Evolutionary conservation across 441 rosid species (phyloP).

Genomic region (Hura crepitans): DNA sequence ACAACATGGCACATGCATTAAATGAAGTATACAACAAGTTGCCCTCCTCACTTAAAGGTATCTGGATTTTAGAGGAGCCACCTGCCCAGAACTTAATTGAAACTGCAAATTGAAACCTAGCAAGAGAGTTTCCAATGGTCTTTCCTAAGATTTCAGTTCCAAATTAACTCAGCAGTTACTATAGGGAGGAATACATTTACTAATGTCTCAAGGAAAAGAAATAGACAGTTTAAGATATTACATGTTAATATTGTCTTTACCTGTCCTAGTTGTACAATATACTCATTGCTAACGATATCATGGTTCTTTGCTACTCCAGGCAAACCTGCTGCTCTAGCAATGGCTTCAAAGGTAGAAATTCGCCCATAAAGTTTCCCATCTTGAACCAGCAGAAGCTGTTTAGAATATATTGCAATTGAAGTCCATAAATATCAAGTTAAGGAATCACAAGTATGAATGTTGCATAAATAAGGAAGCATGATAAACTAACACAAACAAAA

Average conservation of each 20-base stretch:
- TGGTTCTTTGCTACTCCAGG: conserved; percentile 63
- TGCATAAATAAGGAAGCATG: background rate
- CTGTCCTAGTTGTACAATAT: conserved; percentile 67
- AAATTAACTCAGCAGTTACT: background rate
- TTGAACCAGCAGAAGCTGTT: conserved; percentile 88
- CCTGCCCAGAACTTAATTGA: background rate
- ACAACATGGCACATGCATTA: conserved; percentile 27
- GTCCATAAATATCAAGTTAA: conserved; percentile 5
- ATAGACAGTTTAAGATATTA: conserved; percentile 11
- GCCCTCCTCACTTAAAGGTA: conserved; percentile 4
- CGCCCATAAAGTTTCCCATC: conserved; percentile 95
- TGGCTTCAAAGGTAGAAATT: conserved; percentile 62
- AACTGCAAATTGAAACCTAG: background rate
- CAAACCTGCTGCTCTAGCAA: conserved; percentile 62
- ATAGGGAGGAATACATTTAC: background rate
- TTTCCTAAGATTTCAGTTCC: background rate
- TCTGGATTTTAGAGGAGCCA: background rate
- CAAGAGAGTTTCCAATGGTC: background rate
- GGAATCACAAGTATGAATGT: conserved; percentile 4
- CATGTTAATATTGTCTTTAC: conserved; percentile 31
- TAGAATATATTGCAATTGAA: conserved; percentile 21
- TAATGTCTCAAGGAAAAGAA: background rate
- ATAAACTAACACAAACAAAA: background rate
- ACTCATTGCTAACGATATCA: conserved; percentile 69
- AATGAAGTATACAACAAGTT: conserved; percentile 16